Evolutionary conservation across 345 rosid genomes (phyloP), one percentile per base, ranked within the genome.

Genomic region (Mallotus nudiflorus): DNA sequence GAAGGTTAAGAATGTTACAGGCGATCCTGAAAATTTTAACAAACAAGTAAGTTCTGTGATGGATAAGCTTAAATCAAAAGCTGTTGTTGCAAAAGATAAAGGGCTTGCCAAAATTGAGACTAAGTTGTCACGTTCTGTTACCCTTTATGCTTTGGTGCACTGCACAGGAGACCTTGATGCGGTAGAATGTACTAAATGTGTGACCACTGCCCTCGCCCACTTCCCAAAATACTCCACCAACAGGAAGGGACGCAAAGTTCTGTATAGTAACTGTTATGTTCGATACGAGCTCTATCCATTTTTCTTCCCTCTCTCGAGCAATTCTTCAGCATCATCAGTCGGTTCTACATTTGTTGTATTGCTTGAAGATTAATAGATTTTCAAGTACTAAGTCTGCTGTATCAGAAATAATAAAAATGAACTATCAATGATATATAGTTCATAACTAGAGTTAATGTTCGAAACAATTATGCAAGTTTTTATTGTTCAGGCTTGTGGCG

Each of bases 231-330:
- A 87, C 61, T 88, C 96, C 71, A 69, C 65, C 53, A 73, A 72
- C 78, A 67, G 58, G 66, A 88, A 83, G 71, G 96, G 94, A 0
- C 90, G 96, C 42, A 84, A 88, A 27, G 87, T 82, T 68, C 67
- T 90, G 51, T 92, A 87, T 68, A 81, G 86, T 35, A 89, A 91
- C 69, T 92, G 93, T 51, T 92, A 84, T 50, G 82, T 83, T 45
- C 86, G 91, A 33, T 89, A 91, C 28, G 96, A 91, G 77, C 81
- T 89, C 44, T 92, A 89, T 73, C 97, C 96, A 10, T 91, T 91
- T 76, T 92, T 82, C 82, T 89, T 76, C 73, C 96, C 92, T 29
- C 84, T 86, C 54, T 65, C 80, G 0, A 35, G 67, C 61, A 66
- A 59, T 62, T 65, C 81, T 48, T 5, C 53, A 15, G n/a, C 62